Conservation (phyloP, 495 filamentous ascomycete species). For the Clavariopsis aquatica region DNA sequence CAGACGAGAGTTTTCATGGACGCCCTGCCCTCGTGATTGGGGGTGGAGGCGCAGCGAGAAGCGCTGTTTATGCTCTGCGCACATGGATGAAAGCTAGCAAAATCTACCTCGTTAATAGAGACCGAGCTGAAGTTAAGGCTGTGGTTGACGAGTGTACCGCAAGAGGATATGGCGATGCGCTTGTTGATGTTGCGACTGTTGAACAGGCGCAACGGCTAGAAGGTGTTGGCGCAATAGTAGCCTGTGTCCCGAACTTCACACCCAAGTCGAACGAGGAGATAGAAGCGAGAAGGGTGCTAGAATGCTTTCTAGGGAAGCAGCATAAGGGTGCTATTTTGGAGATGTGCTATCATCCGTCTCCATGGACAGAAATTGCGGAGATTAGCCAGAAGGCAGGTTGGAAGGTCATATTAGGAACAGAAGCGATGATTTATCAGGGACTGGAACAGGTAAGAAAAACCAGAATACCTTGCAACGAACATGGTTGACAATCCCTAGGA, state of each 20-base stretch:
- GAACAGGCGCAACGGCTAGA: constrained; percentile 58
- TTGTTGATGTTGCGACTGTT: constrained; percentile 59
- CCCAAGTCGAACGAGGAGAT: constrained; percentile 63
- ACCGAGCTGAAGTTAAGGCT: constrained; percentile 60
- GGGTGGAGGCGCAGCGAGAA: constrained; percentile 69
- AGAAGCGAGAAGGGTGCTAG: constrained; percentile 55
- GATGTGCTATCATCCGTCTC: constrained; percentile 77
- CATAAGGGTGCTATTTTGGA: constrained; percentile 69
- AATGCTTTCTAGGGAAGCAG: constrained; percentile 53
- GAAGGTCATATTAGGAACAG: constrained; percentile 69
- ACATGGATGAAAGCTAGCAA: constrained; percentile 63
- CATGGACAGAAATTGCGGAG: constrained; percentile 63
- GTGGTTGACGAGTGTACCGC: constrained; percentile 59
- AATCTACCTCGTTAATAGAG: constrained; percentile 72
- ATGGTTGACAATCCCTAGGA: constrained; percentile 41
- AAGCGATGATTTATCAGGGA: constrained; percentile 75
- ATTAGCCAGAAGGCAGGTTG: constrained; percentile 60
- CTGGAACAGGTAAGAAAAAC: constrained; percentile 56
- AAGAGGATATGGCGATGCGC: constrained; percentile 52
- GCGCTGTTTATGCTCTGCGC: constrained; percentile 67
- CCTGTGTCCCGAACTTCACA: constrained; percentile 68
- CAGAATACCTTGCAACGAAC: background rate
- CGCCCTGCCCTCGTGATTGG: constrained; percentile 64
- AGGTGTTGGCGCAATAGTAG: constrained; percentile 62
- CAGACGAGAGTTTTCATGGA: constrained; percentile 51